phyloP scores from a whole-genome alignment of 768 basidiomycete species.

The Tulasnella sp. region DNA sequence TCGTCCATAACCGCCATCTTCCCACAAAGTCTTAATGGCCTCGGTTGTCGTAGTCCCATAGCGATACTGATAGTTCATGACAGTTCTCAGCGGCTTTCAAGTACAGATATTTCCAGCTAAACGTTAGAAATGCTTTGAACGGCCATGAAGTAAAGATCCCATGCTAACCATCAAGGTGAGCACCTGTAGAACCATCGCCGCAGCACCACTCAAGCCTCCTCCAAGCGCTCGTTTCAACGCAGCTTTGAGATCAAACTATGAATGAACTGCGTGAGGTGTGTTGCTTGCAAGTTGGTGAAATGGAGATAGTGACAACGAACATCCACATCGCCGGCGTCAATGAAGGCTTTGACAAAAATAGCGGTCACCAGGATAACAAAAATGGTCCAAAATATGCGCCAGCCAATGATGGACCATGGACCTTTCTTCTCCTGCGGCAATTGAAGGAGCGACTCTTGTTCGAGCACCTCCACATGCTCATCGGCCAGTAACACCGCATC shows the following conservation, averaged over 20 bases:
- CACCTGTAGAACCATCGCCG: slow-evolving; percentile 93
- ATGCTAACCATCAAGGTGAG: slow-evolving; percentile 58
- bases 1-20: slow-evolving; percentile 67
- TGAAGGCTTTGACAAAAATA: slow-evolving; percentile 56
- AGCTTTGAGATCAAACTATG: slow-evolving; percentile 65
- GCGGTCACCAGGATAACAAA: slow-evolving; percentile 32
- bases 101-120: slow-evolving; percentile 21
- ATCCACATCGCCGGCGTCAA: slow-evolving; percentile 55
- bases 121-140: neutral
- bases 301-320: no score
- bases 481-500: no score
- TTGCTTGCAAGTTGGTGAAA: no score
- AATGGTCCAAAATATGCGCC: slow-evolving; percentile 29
- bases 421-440: neutral
- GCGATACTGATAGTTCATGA: slow-evolving; percentile 95
- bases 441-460: neutral
- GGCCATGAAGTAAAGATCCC: neutral
- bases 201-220: slow-evolving; percentile 83
- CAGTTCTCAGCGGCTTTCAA: slow-evolving; percentile 65
- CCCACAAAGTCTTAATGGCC: slow-evolving; percentile 19
- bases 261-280: slow-evolving; percentile 21
- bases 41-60: neutral
- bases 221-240: slow-evolving; percentile 78
- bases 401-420: slow-evolving; percentile 17
- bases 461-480: neutral